A percentile compares a stretch with the other conserved stretches of the same genome.
These are phyloP conservation scores for Shiraia bambusicola DNA, from an alignment of 2,329 filamentous ascomycete species.

Conservation along the genomic window DNA sequence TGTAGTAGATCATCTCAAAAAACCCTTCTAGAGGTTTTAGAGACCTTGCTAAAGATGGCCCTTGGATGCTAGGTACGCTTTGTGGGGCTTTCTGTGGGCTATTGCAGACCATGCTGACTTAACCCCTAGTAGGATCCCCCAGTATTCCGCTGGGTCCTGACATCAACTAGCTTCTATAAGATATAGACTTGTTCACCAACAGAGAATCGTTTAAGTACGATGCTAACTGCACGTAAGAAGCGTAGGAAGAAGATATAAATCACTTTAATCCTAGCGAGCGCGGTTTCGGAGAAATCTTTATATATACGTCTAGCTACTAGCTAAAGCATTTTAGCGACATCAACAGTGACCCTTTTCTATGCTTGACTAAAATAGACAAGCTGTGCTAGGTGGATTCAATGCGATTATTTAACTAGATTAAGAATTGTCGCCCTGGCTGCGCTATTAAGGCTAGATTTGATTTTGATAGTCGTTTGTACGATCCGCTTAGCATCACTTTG, in stretches of 20 bases:
- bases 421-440: constrained; percentile 10
- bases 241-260: constrained; percentile 13
- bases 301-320: constrained; percentile 12
- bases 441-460: constrained; percentile 10
- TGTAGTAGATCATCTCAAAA: constrained; percentile 6
- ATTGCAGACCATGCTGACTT: too few relatives aligned
- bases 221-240: constrained; percentile 10
- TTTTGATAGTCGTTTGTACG: constrained; percentile 10
- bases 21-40: constrained; percentile 1
- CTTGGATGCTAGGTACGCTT: too few relatives aligned
- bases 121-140: too few relatives aligned
- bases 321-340: constrained; percentile 10
- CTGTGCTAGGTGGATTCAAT: constrained; percentile 11
- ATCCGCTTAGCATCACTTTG: constrained; percentile 10
- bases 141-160: too few relatives aligned
- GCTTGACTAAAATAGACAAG: constrained; percentile 7
- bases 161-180: constrained; percentile 10
- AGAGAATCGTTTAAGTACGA: constrained; percentile 8
- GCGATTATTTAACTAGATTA: constrained; percentile 10
- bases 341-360: constrained; percentile 5
- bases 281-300: constrained; percentile 14
- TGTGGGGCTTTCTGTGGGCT: too few relatives aligned
- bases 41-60: constrained; percentile 1
- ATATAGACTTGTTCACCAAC: constrained; percentile 8
- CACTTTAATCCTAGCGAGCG: constrained; percentile 11